A percentile compares a stretch with the other conserved stretches of the same genome.
Evolutionary conservation across 768 basidiomycete species (phyloP).

Genomic region (Auriscalpium orientale): DNA sequence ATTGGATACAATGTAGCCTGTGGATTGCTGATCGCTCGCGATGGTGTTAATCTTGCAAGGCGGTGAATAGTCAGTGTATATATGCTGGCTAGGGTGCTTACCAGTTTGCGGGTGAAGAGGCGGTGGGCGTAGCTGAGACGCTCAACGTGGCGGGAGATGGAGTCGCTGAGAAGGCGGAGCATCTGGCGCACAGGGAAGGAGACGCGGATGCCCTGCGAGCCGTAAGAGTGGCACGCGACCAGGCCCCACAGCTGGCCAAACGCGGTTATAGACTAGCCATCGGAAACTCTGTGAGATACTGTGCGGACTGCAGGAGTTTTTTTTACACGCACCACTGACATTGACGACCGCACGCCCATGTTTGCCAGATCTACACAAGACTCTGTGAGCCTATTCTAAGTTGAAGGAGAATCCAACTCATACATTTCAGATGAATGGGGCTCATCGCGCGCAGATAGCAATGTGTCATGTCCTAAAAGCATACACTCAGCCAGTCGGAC

Average conservation of each 20-base stretch:
- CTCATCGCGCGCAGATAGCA: constrained; percentile 83
- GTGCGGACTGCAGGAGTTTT: not conserved
- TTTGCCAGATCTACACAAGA: constrained; percentile 52
- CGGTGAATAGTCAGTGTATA: not conserved
- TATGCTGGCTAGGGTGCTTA: constrained; percentile 25
- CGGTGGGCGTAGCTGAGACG: constrained; percentile 70
- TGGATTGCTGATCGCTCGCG: constrained; percentile 57
- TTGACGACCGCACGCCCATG: constrained; percentile 78
- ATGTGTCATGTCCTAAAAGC: constrained; percentile 67
- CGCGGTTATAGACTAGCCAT: constrained; percentile 62
- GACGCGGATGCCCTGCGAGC: constrained; percentile 71
- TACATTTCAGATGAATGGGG: constrained; percentile 77
- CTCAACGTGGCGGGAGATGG: constrained; percentile 75
- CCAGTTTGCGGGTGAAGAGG: constrained; percentile 69
- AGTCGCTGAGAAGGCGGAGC: constrained; percentile 70
- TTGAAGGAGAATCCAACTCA: constrained; percentile 15
- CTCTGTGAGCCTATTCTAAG: constrained; percentile 4
- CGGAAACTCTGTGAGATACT: not conserved
- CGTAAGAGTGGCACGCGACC: constrained; percentile 73
- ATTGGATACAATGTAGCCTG: constrained; percentile 74
- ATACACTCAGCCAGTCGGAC: not conserved
- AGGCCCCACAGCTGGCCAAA: constrained; percentile 79
- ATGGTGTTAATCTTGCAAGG: constrained; percentile 60
- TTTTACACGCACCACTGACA: constrained; percentile 60
- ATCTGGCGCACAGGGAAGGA: constrained; percentile 82